Percentiles rank a stretch among this genome's conserved stretches.
Conservation (phyloP, 176 grass and related monocot species). For the Oryza meyeriana region DNA sequence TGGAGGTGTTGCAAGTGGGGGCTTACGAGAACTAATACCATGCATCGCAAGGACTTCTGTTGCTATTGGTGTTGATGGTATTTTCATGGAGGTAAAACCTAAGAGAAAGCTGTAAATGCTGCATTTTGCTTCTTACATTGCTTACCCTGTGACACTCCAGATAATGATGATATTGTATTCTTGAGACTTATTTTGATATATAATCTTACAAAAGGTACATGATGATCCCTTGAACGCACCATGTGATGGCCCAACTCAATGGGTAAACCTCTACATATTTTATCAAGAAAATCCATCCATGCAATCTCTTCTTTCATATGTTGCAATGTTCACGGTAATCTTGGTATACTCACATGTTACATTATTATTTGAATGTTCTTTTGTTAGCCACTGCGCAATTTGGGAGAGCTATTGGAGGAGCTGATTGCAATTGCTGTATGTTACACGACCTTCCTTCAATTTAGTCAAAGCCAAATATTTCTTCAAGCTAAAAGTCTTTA, state of each 20-base stretch:
- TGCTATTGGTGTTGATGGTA: conserved; percentile 91
- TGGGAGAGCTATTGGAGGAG: conserved; percentile 87
- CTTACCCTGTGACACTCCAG: not conserved
- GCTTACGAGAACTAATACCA: conserved; percentile 87
- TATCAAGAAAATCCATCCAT: conserved; percentile 5
- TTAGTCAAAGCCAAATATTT: not conserved
- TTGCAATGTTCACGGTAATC: not conserved
- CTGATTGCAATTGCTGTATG: conserved; percentile 88
- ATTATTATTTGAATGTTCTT: conserved; percentile 9
- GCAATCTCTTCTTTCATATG: not conserved
- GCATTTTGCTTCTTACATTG: not conserved
- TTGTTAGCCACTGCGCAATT: conserved; percentile 69
- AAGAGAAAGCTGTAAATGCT: not conserved
- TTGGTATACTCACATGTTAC: conserved; percentile 1
- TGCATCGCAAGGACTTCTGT: conserved; percentile 90
- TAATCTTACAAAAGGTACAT: conserved; percentile 54
- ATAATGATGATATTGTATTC: not conserved
- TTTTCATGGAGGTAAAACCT: conserved; percentile 94
- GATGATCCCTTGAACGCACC: conserved; percentile 86
- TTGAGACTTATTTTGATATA: conserved; percentile 6
- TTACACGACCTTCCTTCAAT: not conserved
- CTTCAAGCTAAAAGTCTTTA: not conserved
- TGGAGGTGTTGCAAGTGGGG: conserved; percentile 91
- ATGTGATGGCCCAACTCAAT: conserved; percentile 95
- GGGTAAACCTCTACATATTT: conserved; percentile 39